Base-by-base conservation (phyloP, 371 early-diverging fungal species). In the Mortierella sp. region DNA sequence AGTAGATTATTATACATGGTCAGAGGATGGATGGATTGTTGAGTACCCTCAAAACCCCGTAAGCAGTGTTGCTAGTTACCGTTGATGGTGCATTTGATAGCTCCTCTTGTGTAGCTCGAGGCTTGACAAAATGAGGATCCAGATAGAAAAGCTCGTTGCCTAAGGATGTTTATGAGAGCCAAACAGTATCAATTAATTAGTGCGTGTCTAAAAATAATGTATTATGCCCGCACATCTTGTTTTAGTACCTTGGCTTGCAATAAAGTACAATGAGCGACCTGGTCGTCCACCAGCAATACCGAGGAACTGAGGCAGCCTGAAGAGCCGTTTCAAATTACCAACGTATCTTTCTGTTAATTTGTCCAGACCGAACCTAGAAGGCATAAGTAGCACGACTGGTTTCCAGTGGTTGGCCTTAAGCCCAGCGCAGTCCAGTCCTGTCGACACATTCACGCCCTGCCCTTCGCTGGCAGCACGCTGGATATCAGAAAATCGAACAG, bases 51-150 rank as follows among this genome's bases (percentile, higher is more conserved):
- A 40, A 16, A 57, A 40, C n/a, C 9, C 2, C 5, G 16, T n/a
- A 26, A 47, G 5, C 35, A 18, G 26, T 10, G 28, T 30, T 54
- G 16, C 6, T 5, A 62, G 70, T 62, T 86, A 86, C 88, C 49
- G 78, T 78, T 40, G 80, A 83, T 11, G 88, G 85, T 63, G 86
- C 88, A 5, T 84, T 78, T 3, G 70, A 61, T 22, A 88, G 64
- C n/a, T 67, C 77, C 64, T 91, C 91, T 18, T 85, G 87, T n/a
- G 88, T 85, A 3, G 89, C 60, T 22, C 92, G 91, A n/a, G 94
- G 88, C 37, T 96, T 90, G 49, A 94, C 89, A 76, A 88, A 92
- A 75, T 98, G 99, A 22, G 99, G 98, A 79, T 98, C 99, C 35
- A 96, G 84, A 78, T 96, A 98, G n/a, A 97, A 87, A 12, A 98